These are phyloP conservation scores for Diaporthe sp. DNA, from an alignment of 2,329 filamentous ascomycete species.

Conservation along the genomic window DNA sequence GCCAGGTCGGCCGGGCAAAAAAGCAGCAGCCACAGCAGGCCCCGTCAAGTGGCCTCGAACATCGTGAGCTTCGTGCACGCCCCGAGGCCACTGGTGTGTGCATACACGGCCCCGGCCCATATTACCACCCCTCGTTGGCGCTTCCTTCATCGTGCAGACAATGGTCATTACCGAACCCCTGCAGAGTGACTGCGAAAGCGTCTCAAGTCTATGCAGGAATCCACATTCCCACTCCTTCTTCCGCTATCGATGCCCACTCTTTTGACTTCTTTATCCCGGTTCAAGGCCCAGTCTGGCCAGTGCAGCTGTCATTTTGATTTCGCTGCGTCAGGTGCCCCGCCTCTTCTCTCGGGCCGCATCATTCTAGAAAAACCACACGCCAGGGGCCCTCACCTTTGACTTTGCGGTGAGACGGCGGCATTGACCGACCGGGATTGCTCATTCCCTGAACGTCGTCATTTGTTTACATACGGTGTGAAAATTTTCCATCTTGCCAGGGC, in stretches of 20 bases:
- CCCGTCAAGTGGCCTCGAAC: background rate
- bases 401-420: slow-evolving; percentile 31
- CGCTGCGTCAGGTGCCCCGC: slow-evolving; percentile 18
- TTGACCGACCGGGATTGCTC: slow-evolving; percentile 12
- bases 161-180: slow-evolving; percentile 25
- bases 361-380: slow-evolving; percentile 31
- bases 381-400: slow-evolving; percentile 21
- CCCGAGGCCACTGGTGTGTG: slow-evolving; percentile 10
- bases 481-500: background rate
- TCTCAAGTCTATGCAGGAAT: slow-evolving; percentile 26
- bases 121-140: slow-evolving; percentile 14
- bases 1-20: slow-evolving; percentile 8
- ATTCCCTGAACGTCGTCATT: slow-evolving; percentile 20
- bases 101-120: slow-evolving; percentile 11
- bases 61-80: slow-evolving; percentile 33
- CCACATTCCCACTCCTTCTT: slow-evolving; percentile 32
- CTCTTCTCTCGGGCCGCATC: slow-evolving; percentile 28
- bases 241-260: slow-evolving; percentile 25
- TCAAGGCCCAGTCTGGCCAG: slow-evolving; percentile 24
- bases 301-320: slow-evolving; percentile 32
- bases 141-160: slow-evolving; percentile 26
- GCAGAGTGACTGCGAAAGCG: slow-evolving; percentile 12
- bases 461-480: background rate
- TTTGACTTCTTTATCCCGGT: slow-evolving; percentile 24
- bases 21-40: slow-evolving; percentile 28